Evolutionary conservation across 2,329 filamentous ascomycete genomes (phyloP), one percentile per base, ranked within the genome.

Genomic region (Fusarium dimerum): DNA sequence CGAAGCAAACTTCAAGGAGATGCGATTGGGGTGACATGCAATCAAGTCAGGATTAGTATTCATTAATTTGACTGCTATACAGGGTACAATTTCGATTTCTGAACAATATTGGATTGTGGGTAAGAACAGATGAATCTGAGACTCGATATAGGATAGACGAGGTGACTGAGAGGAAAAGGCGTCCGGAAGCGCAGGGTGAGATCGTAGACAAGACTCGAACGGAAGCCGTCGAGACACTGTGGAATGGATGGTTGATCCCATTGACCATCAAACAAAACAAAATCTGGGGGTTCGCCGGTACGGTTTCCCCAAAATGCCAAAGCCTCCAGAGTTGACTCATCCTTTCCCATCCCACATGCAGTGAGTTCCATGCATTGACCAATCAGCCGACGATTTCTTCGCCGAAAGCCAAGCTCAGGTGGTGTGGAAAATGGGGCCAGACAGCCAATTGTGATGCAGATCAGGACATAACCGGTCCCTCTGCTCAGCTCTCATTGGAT

Each of bases 331-430:
- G 57, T 70, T 70, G 68, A 71, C 59, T 71, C 68, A 71, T 59
- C 55, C 55, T 57, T 57, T 7, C 20, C 20, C 20, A 26, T 26
- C 20, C 20, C 50, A 44, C 52, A 55, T 62, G 49, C 45, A 45
- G 61, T 40, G 47, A 54, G 47, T 17, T 34, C 20, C 20, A 39
- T 36, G 50, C 52, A 70, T 71, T 67, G 66, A 51, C 71, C 66
- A 73, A 73, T 69, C 44, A 64, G 41, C 43, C 52, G 40, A 46
- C 52, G 44, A 41, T 52, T 52, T 59, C 43, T 65, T 69, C 71
- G 71, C 71, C 71, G 71, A 73, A 71, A 63, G 54, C 51, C 62
- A 58, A 62, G 57, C 49, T 50, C 45, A 50, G 56, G 51, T 60
- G 62, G 63, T 62, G 68, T 61, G 60, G 47, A 29, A 34, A 47